Conservation (phyloP, 2,329 filamentous ascomycete genomes). For the Fusarium liriodendri region DNA sequence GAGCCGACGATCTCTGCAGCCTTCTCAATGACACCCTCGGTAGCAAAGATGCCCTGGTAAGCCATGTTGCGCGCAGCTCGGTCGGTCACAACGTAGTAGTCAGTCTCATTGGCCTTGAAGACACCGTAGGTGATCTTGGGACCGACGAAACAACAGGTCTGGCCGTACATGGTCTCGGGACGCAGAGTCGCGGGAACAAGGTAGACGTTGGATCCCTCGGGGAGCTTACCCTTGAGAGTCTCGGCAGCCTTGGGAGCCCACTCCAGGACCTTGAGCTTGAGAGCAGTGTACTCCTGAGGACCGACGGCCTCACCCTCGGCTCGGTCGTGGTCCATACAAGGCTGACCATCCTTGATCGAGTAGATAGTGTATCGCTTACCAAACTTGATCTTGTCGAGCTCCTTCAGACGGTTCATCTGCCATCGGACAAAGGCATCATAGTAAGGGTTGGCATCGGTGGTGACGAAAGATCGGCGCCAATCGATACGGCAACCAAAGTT, state of each 20-base stretch:
- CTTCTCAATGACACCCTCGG: constrained; percentile 80
- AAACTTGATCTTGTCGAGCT: constrained; percentile 92
- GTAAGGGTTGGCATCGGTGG: constrained; percentile 95
- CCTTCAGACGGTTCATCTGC: constrained; percentile 95
- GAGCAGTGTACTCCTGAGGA: constrained; percentile 90
- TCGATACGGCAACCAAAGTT: constrained; percentile 89
- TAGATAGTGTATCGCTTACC: constrained; percentile 95
- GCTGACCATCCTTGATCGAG: constrained; percentile 59
- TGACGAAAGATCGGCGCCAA: constrained; percentile 93
- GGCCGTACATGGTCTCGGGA: constrained; percentile 99
- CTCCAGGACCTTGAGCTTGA: constrained; percentile 92
- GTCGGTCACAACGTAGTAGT: constrained; percentile 87
- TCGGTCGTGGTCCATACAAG: constrained; percentile 62
- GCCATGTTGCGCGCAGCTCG: constrained; percentile 95
- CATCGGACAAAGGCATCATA: constrained; percentile 96
- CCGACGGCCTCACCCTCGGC: constrained; percentile 63
- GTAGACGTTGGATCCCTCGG: constrained; percentile 82
- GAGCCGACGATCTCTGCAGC: constrained; percentile 80
- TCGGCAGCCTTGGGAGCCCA: constrained; percentile 84
- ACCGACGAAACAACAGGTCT: constrained; percentile 94
- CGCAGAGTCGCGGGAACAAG: constrained; percentile 92
- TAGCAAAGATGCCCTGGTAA: constrained; percentile 86
- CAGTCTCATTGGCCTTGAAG: constrained; percentile 80
- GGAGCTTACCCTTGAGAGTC: constrained; percentile 80
- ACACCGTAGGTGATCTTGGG: constrained; percentile 91